Evolutionary conservation across 1,284 basidiomycete genomes (phyloP).

Genomic region (Schizopora paradoxa): DNA sequence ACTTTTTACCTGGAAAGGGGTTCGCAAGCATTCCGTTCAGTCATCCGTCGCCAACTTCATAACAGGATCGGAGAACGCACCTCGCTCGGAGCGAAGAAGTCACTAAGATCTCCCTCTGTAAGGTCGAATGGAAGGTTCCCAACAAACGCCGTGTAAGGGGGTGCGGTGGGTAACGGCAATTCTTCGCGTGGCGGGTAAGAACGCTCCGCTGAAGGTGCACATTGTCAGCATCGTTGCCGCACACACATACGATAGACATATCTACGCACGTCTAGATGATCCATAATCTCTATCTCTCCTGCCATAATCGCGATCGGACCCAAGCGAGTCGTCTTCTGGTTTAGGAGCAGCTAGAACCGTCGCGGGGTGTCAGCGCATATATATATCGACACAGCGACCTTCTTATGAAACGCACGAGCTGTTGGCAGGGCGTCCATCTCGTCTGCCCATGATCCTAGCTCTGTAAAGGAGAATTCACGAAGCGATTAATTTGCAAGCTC

Average conservation of each 20-base stretch:
- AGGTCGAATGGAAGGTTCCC: slow-evolving; percentile 96
- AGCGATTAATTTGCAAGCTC: no score
- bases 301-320: no score
- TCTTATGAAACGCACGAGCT: slow-evolving; percentile 63
- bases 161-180: slow-evolving; percentile 88
- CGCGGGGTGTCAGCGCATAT: slow-evolving; percentile 20
- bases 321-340: no score
- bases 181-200: slow-evolving; percentile 72
- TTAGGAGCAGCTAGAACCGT: slow-evolving; percentile 50
- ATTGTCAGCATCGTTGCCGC: slow-evolving; percentile 7
- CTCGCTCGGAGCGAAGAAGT: slow-evolving; percentile 68
- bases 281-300: slow-evolving; percentile 47
- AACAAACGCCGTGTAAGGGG: slow-evolving; percentile 94
- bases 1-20: slow-evolving; percentile 56
- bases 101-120: slow-evolving; percentile 75
- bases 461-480: no score
- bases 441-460: slow-evolving; percentile 92
- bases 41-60: neutral
- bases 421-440: slow-evolving; percentile 88
- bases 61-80: slow-evolving; percentile 35
- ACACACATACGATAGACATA: neutral
- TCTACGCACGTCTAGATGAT: slow-evolving; percentile 50
- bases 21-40: slow-evolving; percentile 9
- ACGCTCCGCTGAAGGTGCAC: slow-evolving; percentile 51
- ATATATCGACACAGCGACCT: slow-evolving; percentile 12